These are phyloP conservation scores for Debaryomyces subglobosus DNA, from an alignment of 1,139 yeast species.

Conservation along the genomic window DNA sequence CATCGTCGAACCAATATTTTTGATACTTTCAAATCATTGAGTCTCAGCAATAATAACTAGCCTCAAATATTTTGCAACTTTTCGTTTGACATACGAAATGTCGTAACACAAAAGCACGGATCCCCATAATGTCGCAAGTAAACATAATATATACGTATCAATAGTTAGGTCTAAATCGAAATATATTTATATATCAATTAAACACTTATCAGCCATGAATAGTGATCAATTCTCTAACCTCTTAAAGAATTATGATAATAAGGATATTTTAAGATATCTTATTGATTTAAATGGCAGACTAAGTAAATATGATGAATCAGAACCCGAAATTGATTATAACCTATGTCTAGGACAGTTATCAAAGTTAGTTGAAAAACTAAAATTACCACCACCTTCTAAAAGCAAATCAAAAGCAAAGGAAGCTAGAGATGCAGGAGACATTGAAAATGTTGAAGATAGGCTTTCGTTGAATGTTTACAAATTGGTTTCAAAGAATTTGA, in stretches of 20 bases:
- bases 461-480: constrained; percentile 31
- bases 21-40: constrained; percentile 4
- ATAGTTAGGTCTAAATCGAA: not conserved
- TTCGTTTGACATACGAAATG: not conserved
- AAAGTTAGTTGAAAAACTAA: constrained; percentile 23
- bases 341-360: constrained; percentile 20
- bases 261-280: constrained; percentile 28
- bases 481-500: constrained; percentile 34
- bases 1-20: constrained; percentile 5
- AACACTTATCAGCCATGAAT: not conserved
- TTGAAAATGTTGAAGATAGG: constrained; percentile 8
- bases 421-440: constrained; percentile 7
- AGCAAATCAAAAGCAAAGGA: constrained; percentile 18
- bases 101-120: constrained; percentile 1
- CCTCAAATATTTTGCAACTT: not conserved
- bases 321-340: constrained; percentile 18
- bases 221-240: constrained; percentile 2
- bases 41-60: not conserved
- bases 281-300: constrained; percentile 26
- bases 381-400: constrained; percentile 13
- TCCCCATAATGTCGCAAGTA: constrained; percentile 2
- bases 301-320: constrained; percentile 13
- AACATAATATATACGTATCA: constrained; percentile 6
- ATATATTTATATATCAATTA: not conserved
- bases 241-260: constrained; percentile 19